phyloP scores from a whole-genome alignment of 78 protist species.

The Dictyostelium citrinum region DNA sequence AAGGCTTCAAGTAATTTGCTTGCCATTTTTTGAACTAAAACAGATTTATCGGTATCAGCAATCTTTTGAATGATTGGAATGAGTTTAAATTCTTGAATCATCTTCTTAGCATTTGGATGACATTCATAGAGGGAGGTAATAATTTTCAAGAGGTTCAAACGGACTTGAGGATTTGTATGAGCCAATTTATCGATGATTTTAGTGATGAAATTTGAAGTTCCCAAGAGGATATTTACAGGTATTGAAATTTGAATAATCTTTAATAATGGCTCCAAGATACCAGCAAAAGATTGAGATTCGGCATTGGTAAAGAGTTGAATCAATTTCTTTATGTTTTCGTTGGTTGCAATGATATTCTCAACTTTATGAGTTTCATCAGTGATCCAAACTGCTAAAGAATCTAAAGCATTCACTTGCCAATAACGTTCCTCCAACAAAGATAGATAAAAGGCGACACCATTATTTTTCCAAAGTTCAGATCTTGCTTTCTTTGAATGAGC shows the following conservation, averaged over 20 bases:
- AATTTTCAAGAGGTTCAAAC: constrained; percentile 55
- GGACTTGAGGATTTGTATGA: constrained; percentile 49
- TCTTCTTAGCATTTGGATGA: constrained; percentile 71
- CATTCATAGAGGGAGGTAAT: constrained; percentile 46
- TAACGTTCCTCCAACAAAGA: constrained; percentile 58
- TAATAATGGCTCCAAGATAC: constrained; percentile 68
- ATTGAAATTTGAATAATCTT: constrained; percentile 26
- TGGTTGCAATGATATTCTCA: constrained; percentile 32
- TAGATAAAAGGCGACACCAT: constrained; percentile 84
- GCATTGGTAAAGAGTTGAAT: constrained; percentile 30
- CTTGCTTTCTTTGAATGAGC: constrained; percentile 85
- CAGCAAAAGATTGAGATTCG: constrained; percentile 50
- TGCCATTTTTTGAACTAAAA: constrained; percentile 60
- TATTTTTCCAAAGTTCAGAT: constrained; percentile 78
- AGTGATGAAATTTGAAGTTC: constrained; percentile 42
- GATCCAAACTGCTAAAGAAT: constrained; percentile 87
- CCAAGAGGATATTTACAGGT: constrained; percentile 39
- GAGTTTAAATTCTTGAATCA: constrained; percentile 66
- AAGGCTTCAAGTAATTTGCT: constrained; percentile 61
- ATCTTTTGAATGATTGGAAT: constrained; percentile 62
- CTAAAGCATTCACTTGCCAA: constrained; percentile 90
- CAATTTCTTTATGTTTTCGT: constrained; percentile 12
- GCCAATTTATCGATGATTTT: constrained; percentile 29
- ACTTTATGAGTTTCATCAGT: constrained; percentile 68
- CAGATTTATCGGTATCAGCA: constrained; percentile 63